A percentile compares a stretch with the other conserved stretches of the same genome.
Conservation (phyloP, 2,329 filamentous ascomycete genomes). For the Beauveria varroae region DNA sequence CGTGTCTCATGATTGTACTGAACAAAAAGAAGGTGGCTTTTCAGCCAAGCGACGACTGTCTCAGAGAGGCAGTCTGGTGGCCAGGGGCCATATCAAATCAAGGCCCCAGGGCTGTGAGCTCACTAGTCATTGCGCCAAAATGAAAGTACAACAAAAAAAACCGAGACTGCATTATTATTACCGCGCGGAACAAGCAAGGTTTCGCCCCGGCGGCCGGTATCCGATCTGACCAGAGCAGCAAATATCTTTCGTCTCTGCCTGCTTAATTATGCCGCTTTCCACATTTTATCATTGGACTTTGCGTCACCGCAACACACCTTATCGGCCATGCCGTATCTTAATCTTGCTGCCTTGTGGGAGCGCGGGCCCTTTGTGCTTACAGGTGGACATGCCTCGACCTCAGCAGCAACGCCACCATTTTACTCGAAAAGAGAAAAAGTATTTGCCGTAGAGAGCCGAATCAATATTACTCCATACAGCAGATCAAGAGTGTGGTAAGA, state of each 20-base stretch:
- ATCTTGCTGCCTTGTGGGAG: constrained; percentile 5
- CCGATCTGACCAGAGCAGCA: not conserved
- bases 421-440: not conserved
- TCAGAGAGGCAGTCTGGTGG: not conserved
- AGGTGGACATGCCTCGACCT: not conserved
- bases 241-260: not conserved
- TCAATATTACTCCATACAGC: not conserved
- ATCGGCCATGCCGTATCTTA: constrained; percentile 5
- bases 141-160: not conserved
- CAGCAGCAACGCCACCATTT: not conserved
- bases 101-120: not conserved
- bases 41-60: not conserved
- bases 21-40: not conserved
- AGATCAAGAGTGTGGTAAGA: not conserved
- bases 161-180: not conserved
- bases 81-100: not conserved
- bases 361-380: not conserved
- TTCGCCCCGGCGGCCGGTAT: constrained; percentile 5
- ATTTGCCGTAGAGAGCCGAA: not conserved
- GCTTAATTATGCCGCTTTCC: not conserved
- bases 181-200: not conserved
- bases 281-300: not conserved
- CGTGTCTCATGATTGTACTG: not conserved
- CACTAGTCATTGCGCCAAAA: not conserved
- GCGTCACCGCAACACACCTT: not conserved